phyloP scores from a whole-genome alignment of 225 moss, liverwort and hornwort genomes.

The Straminergon stramineum region DNA sequence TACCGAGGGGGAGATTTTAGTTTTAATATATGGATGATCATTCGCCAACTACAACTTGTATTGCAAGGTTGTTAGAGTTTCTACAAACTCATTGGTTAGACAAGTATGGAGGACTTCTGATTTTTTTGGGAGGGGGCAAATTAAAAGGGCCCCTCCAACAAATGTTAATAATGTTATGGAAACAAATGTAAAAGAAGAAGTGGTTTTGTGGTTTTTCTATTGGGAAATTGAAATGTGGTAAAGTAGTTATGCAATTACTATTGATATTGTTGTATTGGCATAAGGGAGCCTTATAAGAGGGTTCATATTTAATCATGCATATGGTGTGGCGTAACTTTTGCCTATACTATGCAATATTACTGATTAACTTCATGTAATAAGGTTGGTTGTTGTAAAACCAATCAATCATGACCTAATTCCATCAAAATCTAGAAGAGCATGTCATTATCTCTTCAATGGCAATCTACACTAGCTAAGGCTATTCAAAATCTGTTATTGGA shows the following conservation, averaged over 20 bases:
- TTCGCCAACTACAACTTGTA: too few relatives aligned
- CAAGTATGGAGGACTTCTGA: too few relatives aligned
- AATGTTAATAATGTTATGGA: too few relatives aligned
- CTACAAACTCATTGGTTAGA: too few relatives aligned
- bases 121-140: too few relatives aligned
- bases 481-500: not conserved
- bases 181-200: not conserved
- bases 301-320: fast-evolving
- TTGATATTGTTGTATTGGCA: not conserved
- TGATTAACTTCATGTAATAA: fast-evolving
- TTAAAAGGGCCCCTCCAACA: too few relatives aligned
- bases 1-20: too few relatives aligned
- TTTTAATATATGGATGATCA: too few relatives aligned
- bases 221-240: not conserved
- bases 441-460: not conserved
- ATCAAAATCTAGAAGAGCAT: not conserved
- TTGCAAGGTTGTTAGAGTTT: too few relatives aligned
- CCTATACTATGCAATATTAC: fast-evolving
- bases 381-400: not conserved
- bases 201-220: not conserved
- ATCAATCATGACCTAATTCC: not conserved
- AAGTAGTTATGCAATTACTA: not conserved
- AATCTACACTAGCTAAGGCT: not conserved
- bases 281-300: fast-evolving
- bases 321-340: fast-evolving